phyloP scores from a whole-genome alignment of 2,329 filamentous ascomycete genomes.

The Grosmannia clavigera region DNA sequence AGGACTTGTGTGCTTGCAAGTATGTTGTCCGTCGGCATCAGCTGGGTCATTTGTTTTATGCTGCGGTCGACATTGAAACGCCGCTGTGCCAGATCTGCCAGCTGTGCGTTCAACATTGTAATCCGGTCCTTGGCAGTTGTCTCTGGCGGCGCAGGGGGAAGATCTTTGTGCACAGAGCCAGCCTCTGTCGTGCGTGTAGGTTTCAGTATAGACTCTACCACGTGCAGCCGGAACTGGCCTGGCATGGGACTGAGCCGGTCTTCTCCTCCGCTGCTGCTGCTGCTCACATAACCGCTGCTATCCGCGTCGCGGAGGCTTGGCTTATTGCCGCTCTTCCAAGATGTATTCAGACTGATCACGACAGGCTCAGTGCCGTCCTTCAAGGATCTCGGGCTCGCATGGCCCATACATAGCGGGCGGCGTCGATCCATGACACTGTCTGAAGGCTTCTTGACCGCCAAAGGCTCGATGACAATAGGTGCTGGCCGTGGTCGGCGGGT shows the following conservation, averaged over 20 bases:
- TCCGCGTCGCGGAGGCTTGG: slow-evolving; percentile 8
- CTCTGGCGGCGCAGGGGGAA: slow-evolving; percentile 51
- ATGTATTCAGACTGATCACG: slow-evolving; percentile 22
- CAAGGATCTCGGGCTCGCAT: slow-evolving; percentile 10
- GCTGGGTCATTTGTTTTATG: slow-evolving; percentile 65
- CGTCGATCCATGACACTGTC: slow-evolving; percentile 27
- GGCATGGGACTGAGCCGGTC: slow-evolving; percentile 1
- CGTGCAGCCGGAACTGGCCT: not conserved
- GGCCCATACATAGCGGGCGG: slow-evolving; percentile 20
- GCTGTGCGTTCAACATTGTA: slow-evolving; percentile 51
- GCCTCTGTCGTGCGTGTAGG: slow-evolving; percentile 21
- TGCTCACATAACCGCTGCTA: slow-evolving; percentile 6
- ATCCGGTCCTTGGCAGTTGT: slow-evolving; percentile 48
- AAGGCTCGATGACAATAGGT: slow-evolving; percentile 4
- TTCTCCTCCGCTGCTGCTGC: slow-evolving; percentile 1
- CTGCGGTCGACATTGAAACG: slow-evolving; percentile 59
- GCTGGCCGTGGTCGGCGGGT: not conserved
- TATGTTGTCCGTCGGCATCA: slow-evolving; percentile 60
- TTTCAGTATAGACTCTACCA: not conserved
- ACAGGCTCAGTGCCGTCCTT: slow-evolving; percentile 15
- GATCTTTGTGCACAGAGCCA: slow-evolving; percentile 37
- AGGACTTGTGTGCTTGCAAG: slow-evolving; percentile 53
- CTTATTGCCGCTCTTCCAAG: slow-evolving; percentile 16
- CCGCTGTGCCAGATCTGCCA: slow-evolving; percentile 52
- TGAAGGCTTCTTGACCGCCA: not conserved